Evolutionary conservation across 106 monocot genomes (phyloP).

Genomic region (Allium fistulosum): DNA sequence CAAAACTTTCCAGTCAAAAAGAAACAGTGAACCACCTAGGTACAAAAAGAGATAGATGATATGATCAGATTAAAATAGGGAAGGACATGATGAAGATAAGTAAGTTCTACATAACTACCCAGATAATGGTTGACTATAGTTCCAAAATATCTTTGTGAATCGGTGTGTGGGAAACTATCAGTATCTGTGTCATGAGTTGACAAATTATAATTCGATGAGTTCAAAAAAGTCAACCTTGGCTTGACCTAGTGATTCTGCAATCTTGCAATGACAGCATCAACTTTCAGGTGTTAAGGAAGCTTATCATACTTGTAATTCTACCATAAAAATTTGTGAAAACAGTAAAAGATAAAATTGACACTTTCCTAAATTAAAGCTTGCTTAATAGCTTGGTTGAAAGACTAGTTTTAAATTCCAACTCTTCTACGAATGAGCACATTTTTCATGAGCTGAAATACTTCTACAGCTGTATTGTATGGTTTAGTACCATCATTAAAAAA

Average conservation of each 20-base stretch:
- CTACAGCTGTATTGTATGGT: too few relatives aligned
- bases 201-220: background rate
- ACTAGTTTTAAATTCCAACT: too few relatives aligned
- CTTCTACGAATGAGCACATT: too few relatives aligned
- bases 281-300: too few relatives aligned
- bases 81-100: background rate
- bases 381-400: too few relatives aligned
- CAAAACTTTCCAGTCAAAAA: slow-evolving; percentile 79
- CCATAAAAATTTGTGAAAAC: background rate
- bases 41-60: background rate
- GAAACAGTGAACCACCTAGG: slow-evolving; percentile 50
- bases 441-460: too few relatives aligned
- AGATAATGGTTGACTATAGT: background rate
- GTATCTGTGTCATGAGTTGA: background rate
- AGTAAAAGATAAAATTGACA: too few relatives aligned
- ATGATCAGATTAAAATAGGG: background rate
- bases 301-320: background rate
- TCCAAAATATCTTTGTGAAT: background rate
- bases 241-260: too few relatives aligned
- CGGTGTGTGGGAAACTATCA: background rate
- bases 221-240: background rate
- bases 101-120: background rate
- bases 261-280: too few relatives aligned
- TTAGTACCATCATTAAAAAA: too few relatives aligned
- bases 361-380: too few relatives aligned